These are phyloP conservation scores for Tulasnella sp. DNA, from an alignment of 768 basidiomycete genomes.

Conservation along the genomic window DNA sequence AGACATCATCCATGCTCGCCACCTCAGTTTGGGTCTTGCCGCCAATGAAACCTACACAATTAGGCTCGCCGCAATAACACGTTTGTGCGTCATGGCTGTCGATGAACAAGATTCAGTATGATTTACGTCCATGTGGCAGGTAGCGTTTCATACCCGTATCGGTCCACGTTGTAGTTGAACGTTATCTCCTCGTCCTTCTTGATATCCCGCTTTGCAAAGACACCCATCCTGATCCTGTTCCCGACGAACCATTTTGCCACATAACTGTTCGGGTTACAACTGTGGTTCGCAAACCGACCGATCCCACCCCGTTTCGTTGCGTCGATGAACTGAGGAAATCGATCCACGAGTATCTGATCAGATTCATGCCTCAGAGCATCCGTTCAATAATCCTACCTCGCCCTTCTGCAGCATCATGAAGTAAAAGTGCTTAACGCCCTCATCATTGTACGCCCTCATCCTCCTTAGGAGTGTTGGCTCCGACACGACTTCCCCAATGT, in stretches of 20 bases:
- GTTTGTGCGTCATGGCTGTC: conserved; percentile 83
- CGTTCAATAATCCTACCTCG: conserved; percentile 52
- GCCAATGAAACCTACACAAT: conserved; percentile 92
- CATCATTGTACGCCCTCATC: conserved; percentile 87
- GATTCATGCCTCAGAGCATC: background rate
- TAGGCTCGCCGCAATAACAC: conserved; percentile 92
- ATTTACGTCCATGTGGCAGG: background rate
- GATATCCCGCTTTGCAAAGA: conserved; percentile 83
- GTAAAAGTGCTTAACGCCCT: conserved; percentile 94
- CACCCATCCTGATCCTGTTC: conserved; percentile 86
- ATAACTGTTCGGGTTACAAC: conserved; percentile 94
- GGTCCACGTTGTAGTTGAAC: conserved; percentile 99
- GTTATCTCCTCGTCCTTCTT: conserved; percentile 81
- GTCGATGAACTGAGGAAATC: conserved; percentile 71
- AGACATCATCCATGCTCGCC: conserved; percentile 87
- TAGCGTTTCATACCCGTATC: conserved; percentile 70
- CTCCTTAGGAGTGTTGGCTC: conserved; percentile 81
- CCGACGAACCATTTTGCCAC: conserved; percentile 98
- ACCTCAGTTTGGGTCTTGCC: conserved; percentile 98
- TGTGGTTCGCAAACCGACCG: conserved; percentile 96
- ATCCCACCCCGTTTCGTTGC: conserved; percentile 96
- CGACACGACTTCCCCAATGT: conserved; percentile 92
- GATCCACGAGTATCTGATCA: background rate
- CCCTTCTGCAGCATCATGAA: conserved; percentile 99
- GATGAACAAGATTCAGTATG: background rate